Percentiles rank a stretch among this genome's conserved stretches.
Conservation (phyloP, 2,329 filamentous ascomycete genomes). For the Shiraia sp. region DNA sequence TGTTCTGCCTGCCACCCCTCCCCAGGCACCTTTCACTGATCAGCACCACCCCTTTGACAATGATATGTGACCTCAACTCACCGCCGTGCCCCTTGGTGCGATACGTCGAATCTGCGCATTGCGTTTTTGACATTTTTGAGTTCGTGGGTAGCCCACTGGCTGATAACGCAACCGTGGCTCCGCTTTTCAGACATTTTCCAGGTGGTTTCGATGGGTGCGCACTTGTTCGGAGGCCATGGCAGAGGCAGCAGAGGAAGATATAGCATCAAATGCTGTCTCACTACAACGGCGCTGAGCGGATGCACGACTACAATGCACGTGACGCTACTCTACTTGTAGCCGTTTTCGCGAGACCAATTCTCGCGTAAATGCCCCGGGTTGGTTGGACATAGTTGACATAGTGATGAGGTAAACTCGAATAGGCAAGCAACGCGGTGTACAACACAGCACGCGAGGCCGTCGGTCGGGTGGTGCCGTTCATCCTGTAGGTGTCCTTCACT, state of each 20-base stretch:
- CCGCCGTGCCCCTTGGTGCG: too few relatives aligned
- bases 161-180: not conserved
- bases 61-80: too few relatives aligned
- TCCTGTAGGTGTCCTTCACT: too few relatives aligned
- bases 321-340: constrained; percentile 15
- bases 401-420: constrained; percentile 8
- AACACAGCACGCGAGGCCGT: constrained; percentile 3
- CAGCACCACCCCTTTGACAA: not conserved
- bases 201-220: not conserved
- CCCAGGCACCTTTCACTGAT: not conserved
- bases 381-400: too few relatives aligned
- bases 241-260: not conserved
- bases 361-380: constrained; percentile 7
- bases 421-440: constrained; percentile 13
- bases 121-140: not conserved
- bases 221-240: not conserved
- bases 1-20: not conserved
- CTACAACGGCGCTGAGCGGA: not conserved
- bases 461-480: too few relatives aligned
- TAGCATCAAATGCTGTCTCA: constrained; percentile 1
- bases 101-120: too few relatives aligned
- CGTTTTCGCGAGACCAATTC: constrained; percentile 12
- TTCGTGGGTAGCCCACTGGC: not conserved
- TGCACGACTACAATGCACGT: constrained; percentile 6
- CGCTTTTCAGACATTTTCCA: not conserved